A percentile compares a stretch with the other conserved stretches of the same genome.
These are phyloP conservation scores for Scenedesmus sp. DNA, from an alignment of 163 green algal genomes.

Conservation along the genomic window DNA sequence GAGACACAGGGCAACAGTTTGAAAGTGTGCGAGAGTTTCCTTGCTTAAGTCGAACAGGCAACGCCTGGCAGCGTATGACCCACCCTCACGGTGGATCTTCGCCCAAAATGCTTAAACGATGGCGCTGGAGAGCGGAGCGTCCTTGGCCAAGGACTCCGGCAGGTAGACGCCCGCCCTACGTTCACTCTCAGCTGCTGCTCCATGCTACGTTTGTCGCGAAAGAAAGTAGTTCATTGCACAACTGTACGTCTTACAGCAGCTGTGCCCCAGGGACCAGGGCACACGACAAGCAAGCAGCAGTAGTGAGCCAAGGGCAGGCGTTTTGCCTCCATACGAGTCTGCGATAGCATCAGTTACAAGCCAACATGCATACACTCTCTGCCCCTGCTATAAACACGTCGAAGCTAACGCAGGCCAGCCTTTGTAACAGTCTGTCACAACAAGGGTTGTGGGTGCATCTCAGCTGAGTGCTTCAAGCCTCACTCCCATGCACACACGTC, in stretches of 20 bases:
- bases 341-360: neutral
- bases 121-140: neutral
- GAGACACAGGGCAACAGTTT: neutral
- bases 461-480: conserved; percentile 39
- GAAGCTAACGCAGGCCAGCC: neutral
- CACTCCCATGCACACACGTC: conserved; percentile 12
- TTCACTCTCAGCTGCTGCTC: neutral
- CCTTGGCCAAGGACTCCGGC: neutral
- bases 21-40: conserved; percentile 6
- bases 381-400: too few species aligned
- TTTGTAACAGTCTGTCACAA: neutral
- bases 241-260: neutral
- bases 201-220: neutral
- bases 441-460: neutral
- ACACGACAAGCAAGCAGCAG: neutral
- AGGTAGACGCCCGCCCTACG: neutral
- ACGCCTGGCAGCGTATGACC: neutral
- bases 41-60: neutral
- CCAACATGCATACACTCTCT: neutral
- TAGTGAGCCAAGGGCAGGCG: neutral
- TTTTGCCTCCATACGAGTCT: neutral
- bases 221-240: neutral
- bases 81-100: neutral
- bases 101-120: neutral
- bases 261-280: neutral